Evolutionary conservation across 163 green algal species (phyloP).

Genomic region (Coccomyxa subellipsoidea): DNA sequence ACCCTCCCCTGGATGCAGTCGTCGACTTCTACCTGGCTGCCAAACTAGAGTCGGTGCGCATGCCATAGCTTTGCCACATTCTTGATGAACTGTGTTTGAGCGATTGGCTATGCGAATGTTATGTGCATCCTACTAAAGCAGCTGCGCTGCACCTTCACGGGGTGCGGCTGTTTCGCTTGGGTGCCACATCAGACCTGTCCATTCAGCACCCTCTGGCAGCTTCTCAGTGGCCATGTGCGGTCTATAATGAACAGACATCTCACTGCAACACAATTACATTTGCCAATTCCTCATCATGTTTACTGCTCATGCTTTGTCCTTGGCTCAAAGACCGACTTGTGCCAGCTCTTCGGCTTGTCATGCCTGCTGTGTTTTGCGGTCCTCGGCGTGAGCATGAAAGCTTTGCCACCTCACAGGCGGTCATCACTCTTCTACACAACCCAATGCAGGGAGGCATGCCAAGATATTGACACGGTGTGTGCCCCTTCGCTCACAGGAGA

Average conservation of each 20-base stretch:
- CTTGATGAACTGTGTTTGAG: not conserved
- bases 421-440: no score
- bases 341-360: no score
- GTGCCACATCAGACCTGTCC: not conserved
- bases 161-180: slow-evolving; percentile 3
- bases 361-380: no score
- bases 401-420: no score
- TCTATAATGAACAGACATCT: slow-evolving; percentile 4
- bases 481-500: slow-evolving; percentile 39
- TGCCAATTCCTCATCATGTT: no score
- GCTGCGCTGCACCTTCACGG: not conserved
- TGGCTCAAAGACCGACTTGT: no score
- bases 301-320: no score
- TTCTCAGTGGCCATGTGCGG: not conserved
- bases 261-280: no score
- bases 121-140: not conserved
- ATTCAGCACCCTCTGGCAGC: slow-evolving; percentile 6
- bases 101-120: not conserved
- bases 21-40: slow-evolving; percentile 90
- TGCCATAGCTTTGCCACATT: not conserved
- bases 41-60: slow-evolving; percentile 64
- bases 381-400: no score
- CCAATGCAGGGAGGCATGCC: no score
- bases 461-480: not conserved
- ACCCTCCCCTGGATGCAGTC: slow-evolving; percentile 66